Base-by-base conservation (phyloP, 805 yeast species). In the Torulaspora delbrueckii region DNA sequence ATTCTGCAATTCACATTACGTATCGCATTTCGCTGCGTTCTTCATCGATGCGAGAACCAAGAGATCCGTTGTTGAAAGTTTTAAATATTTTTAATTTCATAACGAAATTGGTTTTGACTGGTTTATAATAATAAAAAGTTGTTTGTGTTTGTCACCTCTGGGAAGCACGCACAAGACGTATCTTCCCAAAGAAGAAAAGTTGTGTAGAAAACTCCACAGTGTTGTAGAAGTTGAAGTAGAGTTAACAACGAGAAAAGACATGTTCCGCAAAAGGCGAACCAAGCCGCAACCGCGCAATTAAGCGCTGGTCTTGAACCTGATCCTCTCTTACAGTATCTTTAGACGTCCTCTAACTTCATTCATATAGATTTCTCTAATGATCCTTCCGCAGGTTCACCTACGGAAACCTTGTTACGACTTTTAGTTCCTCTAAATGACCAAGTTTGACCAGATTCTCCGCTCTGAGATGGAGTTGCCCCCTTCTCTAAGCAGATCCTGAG, bases 21-120 rank as follows among this genome's bases (percentile, higher is more conserved):
- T 67, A 66, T 67, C 72, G 71, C 71, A 63, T 56, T 66, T 67
- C 68, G 71, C 72, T 67, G 71, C 72, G 71, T 66, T 66, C 70
- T 68, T 68, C 71, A 67, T 67, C 71, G 71, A 63, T 68, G 70
- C 66, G 70, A 65, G 70, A 66, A 60, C 70, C 71, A 66, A 67
- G 70, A 66, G 70, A 66, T 67, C 69, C 69, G 68, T 64, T 65
- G 68, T 60, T 65, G 67, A 65, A 62, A 66, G 68, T 64, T 66
- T 65, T 65, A 52, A 64, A 54, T 53, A 57, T 62, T 61, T 50
- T 45, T 41, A 44, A 45, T 50, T 54, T 52, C 51, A 44, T 40
- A 53, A 50, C 44, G 46, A 50, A 51, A 49, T 38, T 44, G 45
- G 46, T 45, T 44, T 53, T 53, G 52, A 51, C 51, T 45, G 42